A percentile compares a stretch with the other conserved stretches of the same genome.
Evolutionary conservation across 352 stramenopile species (phyloP).

Genomic region (Globisporangium cystogenes): DNA sequence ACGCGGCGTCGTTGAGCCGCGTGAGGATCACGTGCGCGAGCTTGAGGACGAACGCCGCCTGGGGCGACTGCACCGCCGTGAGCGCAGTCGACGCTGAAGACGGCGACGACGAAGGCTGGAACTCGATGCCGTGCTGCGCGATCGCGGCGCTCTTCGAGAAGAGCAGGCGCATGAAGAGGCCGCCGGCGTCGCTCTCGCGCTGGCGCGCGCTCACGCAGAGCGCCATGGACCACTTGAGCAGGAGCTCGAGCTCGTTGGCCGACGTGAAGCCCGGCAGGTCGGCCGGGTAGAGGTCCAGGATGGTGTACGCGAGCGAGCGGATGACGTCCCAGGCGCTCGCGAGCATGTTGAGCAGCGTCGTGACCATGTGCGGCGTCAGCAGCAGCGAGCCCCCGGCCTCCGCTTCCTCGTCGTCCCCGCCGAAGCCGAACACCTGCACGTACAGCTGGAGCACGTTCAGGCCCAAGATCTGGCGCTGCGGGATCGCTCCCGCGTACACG

Average conservation of each 20-base stretch:
- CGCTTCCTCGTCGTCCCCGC: constrained; percentile 1
- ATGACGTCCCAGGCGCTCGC: constrained; percentile 79
- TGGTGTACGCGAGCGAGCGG: constrained; percentile 54
- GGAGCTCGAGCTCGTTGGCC: constrained; percentile 23
- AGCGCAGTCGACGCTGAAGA: not conserved
- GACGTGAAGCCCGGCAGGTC: constrained; percentile 57
- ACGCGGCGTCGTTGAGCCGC: constrained; percentile 26
- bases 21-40: constrained; percentile 42
- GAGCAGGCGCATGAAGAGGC: constrained; percentile 78
- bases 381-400: constrained; percentile 21
- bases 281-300: constrained; percentile 64
- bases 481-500: constrained; percentile 58
- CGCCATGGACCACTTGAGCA: constrained; percentile 67
- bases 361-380: constrained; percentile 57
- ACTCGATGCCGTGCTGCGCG: constrained; percentile 26
- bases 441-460: constrained; percentile 70
- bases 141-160: constrained; percentile 58
- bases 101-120: constrained; percentile 7
- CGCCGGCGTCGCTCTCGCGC: constrained; percentile 82
- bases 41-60: constrained; percentile 52
- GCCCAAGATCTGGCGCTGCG: constrained; percentile 64
- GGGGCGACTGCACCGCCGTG: constrained; percentile 12
- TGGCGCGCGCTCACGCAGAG: constrained; percentile 71
- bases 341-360: constrained; percentile 68
- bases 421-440: constrained; percentile 64